phyloP scores from a whole-genome alignment of 345 rosid genomes.

The Arabidopsis thaliana region DNA sequence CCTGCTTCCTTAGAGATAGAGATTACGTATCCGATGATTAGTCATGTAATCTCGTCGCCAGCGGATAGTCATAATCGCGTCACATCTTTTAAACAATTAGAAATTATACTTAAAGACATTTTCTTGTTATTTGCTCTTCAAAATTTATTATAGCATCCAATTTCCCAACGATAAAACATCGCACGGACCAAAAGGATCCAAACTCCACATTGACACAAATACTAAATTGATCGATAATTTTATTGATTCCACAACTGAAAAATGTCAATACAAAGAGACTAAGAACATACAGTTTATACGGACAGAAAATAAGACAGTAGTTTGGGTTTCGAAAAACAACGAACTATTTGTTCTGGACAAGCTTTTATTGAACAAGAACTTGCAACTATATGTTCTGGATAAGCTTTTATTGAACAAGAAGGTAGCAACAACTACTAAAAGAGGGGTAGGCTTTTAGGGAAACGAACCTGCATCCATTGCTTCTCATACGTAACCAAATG shows the following conservation, averaged over 20 bases:
- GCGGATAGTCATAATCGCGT: neutral
- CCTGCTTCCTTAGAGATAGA: neutral
- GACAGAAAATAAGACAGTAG: neutral
- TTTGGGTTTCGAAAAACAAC: neutral
- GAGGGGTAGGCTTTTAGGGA: constrained; percentile 76
- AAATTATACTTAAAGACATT: too few relatives aligned
- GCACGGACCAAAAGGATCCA: constrained; percentile 3
- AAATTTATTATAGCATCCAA: neutral
- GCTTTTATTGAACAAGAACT: constrained; percentile 28
- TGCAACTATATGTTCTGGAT: neutral
- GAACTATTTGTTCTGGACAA: neutral
- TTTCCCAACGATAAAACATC: neutral
- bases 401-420: constrained; percentile 24
- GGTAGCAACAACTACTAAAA: constrained; percentile 47
- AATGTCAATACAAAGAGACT: neutral
- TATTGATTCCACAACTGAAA: constrained; percentile 21
- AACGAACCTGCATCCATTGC: constrained; percentile 91
- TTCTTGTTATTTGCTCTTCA: neutral
- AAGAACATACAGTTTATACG: neutral
- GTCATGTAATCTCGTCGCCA: neutral
- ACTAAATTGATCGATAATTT: neutral
- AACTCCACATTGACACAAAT: neutral
- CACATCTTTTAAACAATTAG: too few relatives aligned
- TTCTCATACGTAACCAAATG: constrained; percentile 71
- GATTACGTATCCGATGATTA: neutral